These are phyloP conservation scores for Prunus mume DNA, from an alignment of 306 rosid genomes.

Conservation along the genomic window DNA sequence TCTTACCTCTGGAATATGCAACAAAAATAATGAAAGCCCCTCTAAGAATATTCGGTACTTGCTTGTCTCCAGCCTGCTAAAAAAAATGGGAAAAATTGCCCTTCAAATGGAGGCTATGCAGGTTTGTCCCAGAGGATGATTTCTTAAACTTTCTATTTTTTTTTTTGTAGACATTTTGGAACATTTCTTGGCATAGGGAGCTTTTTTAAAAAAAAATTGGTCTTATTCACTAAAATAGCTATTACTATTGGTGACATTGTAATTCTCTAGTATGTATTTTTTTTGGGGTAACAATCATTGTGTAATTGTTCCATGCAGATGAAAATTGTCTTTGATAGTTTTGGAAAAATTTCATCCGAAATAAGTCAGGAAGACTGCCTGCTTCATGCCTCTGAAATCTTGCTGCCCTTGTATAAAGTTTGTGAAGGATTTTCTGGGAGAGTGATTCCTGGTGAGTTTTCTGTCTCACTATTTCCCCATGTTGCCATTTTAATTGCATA, in stretches of 20 bases:
- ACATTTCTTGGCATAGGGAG: background rate
- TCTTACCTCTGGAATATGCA: conserved; percentile 35
- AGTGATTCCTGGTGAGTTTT: conserved; percentile 56
- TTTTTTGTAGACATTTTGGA: background rate
- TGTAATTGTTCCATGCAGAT: conserved; percentile 51
- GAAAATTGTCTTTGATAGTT: conserved; percentile 69
- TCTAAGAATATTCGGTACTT: conserved; percentile 30
- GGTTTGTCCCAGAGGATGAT: conserved; percentile 41
- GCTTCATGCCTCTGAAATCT: conserved; percentile 49
- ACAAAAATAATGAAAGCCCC: conserved; percentile 31
- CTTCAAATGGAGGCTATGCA: conserved; percentile 68
- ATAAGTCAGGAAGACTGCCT: conserved; percentile 51
- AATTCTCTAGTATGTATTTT: background rate
- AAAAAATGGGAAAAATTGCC: conserved; percentile 73
- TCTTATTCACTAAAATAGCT: background rate
- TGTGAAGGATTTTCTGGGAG: conserved; percentile 83
- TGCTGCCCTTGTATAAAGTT: conserved; percentile 78
- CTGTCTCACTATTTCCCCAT: background rate
- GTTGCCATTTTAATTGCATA: background rate
- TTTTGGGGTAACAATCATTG: background rate
- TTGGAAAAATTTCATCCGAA: conserved; percentile 45
- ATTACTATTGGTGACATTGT: background rate
- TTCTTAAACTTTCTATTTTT: background rate
- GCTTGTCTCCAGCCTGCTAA: conserved; percentile 66
- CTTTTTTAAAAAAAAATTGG: no score